Base-by-base conservation (phyloP, 495 filamentous ascomycete genomes). In the Xylaria venustula region DNA sequence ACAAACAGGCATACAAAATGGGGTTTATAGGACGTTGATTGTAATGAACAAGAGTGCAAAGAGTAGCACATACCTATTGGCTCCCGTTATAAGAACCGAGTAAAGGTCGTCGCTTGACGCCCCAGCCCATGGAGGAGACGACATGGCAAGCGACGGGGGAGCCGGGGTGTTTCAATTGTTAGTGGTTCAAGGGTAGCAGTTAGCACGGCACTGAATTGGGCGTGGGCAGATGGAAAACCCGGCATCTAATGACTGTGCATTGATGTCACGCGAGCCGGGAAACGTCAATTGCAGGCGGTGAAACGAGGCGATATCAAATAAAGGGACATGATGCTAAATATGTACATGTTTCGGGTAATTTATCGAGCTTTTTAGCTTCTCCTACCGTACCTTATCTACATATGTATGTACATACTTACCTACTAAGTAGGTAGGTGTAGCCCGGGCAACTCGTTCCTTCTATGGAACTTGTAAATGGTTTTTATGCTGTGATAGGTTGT, bases 1-100 rank as follows among this genome's bases (percentile, higher is more conserved):
- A 28, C 32, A 28, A 7, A 7, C 15, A 15, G 7, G 15, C 14
- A 7, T 40, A 15, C 14, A 0, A n/a, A n/a, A n/a, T n/a, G n/a
- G n/a, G n/a, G n/a, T n/a, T n/a, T n/a, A n/a, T n/a, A n/a, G n/a
- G n/a, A n/a, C n/a, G n/a, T n/a, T n/a, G n/a, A n/a, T n/a, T n/a
- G 19, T 26, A 14, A 28, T 25, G 7, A 26, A 25, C 44, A 11
- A 53, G 11, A 36, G 60, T 7, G 5, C 14, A 32, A 30, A 8
- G 12, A 17, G 47, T 11, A 42, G 22, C n/a, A 56, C 60, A 53
- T 77, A 89, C 88, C 88, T 89, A 67, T 91, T 91, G n/a, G 86
- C 87, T 23, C 89, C 89, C 0, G 89, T 92, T 7, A 92, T 75
- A 50, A 92, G 73, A 20, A 85, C 84, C 59, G 81, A 83, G 46